Evolutionary conservation across 2,329 filamentous ascomycete species (phyloP).

Genomic region (Claviceps sorghi): DNA sequence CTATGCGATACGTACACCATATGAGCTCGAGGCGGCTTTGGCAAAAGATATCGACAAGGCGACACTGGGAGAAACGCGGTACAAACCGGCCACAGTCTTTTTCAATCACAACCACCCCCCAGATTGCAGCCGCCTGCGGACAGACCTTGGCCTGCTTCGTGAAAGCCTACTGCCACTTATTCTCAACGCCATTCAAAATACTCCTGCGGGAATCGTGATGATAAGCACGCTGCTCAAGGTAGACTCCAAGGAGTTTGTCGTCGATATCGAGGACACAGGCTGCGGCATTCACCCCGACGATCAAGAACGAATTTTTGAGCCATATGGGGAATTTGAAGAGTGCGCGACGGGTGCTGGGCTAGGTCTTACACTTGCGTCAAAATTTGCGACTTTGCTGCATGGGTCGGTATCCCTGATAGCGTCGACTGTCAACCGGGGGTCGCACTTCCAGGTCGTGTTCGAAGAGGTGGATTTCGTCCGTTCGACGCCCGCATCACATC

Average conservation of each 20-base stretch:
- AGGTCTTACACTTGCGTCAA: constrained; percentile 25
- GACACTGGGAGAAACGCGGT: not conserved
- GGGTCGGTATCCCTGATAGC: constrained; percentile 22
- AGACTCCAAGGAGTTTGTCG: not conserved
- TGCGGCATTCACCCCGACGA: not conserved
- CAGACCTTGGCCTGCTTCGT: constrained; percentile 25
- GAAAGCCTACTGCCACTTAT: constrained; percentile 27
- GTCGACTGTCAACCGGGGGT: not conserved
- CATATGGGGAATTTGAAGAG: constrained; percentile 26
- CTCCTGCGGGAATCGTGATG: constrained; percentile 6
- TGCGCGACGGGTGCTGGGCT: constrained; percentile 20
- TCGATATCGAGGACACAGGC: not conserved
- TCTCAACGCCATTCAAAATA: constrained; percentile 27
- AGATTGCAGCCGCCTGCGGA: constrained; percentile 16
- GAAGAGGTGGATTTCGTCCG: not conserved
- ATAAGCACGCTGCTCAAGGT: not conserved
- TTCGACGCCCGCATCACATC: not conserved
- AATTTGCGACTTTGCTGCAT: constrained; percentile 26
- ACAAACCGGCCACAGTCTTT: not conserved
- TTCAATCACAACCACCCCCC: not conserved
- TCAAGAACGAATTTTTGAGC: constrained; percentile 25
- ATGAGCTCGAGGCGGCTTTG: not conserved
- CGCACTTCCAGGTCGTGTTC: not conserved
- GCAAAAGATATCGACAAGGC: not conserved
- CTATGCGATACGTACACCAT: constrained; percentile 10